These are phyloP conservation scores for Chytriomyces hyalinus DNA, from an alignment of 192 early-diverging fungal species.

Conservation along the genomic window DNA sequence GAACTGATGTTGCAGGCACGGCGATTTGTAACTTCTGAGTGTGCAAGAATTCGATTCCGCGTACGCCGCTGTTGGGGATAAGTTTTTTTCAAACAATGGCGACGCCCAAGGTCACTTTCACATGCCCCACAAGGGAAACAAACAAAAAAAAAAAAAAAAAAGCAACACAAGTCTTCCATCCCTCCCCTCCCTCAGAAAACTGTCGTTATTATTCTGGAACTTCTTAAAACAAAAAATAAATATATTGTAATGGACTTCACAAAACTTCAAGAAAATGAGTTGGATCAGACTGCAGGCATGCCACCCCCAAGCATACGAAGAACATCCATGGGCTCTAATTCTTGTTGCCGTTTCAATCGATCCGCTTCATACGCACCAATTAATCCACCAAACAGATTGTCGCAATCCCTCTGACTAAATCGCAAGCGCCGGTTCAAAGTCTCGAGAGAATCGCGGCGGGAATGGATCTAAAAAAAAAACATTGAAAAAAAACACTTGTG, in stretches of 20 bases:
- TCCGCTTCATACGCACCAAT: conserved; percentile 27
- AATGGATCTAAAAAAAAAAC: conserved; percentile 6
- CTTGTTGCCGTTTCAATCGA: not conserved
- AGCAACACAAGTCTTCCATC: no score
- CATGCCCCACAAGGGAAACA: no score
- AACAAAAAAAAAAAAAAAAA: no score
- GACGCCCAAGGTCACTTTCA: no score
- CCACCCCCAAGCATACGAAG: conserved; percentile 24
- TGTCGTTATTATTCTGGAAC: no score
- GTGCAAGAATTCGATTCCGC: not conserved
- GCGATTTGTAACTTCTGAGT: not conserved
- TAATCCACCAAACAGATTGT: conserved; percentile 4
- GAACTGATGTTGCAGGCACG: not conserved
- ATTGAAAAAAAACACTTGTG: not conserved
- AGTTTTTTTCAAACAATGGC: no score
- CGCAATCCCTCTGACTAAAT: conserved; percentile 19
- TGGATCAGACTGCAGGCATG: no score
- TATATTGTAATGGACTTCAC: no score
- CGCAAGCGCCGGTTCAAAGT: not conserved
- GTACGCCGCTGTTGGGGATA: no score
- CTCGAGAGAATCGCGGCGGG: not conserved
- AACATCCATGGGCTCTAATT: conserved; percentile 28
- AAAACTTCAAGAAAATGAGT: no score
- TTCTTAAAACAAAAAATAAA: no score
- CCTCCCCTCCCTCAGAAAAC: no score